Evolutionary conservation across 2,329 filamentous ascomycete species (phyloP).

Genomic region (Cadophora sp.): DNA sequence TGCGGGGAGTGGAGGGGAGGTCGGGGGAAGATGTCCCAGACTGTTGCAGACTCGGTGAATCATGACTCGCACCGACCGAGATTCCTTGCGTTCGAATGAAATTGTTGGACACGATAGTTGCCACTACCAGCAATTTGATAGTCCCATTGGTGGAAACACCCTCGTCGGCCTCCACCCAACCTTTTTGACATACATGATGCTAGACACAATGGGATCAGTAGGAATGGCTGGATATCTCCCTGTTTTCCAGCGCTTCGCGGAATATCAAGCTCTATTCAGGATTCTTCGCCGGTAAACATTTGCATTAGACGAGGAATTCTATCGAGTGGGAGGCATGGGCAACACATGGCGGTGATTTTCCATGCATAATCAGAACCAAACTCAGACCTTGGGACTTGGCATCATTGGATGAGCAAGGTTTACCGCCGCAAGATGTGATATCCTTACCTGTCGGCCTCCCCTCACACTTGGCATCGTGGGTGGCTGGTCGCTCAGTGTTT

Average conservation of each 20-base stretch:
- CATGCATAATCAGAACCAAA: background rate
- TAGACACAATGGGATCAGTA: background rate
- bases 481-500: background rate
- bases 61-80: slow-evolving; percentile 9
- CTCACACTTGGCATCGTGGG: slow-evolving; percentile 5
- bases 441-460: background rate
- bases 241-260: slow-evolving; percentile 3
- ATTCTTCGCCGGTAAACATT: background rate
- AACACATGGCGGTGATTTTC: slow-evolving; percentile 9
- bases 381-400: slow-evolving; percentile 2
- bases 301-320: background rate
- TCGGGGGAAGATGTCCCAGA: slow-evolving; percentile 8
- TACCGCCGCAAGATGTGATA: background rate
- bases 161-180: slow-evolving; percentile 9
- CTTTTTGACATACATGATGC: background rate
- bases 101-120: slow-evolving; percentile 2
- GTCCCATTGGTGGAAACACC: slow-evolving; percentile 7
- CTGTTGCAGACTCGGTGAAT: background rate
- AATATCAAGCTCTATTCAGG: background rate
- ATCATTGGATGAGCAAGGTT: background rate
- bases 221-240: background rate
- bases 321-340: background rate
- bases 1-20: background rate
- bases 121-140: background rate
- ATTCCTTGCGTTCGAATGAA: background rate